Evolutionary conservation across 148 eudicot species (phyloP).

Genomic region (Camellia granthamiana): DNA sequence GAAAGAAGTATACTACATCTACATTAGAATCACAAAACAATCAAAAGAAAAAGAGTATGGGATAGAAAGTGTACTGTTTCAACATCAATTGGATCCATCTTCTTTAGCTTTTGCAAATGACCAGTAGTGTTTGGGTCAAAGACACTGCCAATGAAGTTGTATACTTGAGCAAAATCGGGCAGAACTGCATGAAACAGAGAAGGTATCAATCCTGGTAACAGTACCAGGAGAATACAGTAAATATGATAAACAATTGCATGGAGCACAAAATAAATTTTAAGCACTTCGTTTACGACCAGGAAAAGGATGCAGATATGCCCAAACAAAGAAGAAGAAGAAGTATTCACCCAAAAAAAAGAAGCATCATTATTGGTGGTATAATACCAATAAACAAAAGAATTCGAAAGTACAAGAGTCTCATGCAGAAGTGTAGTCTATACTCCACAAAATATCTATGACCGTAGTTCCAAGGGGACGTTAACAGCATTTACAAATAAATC

Average conservation of each 20-base stretch:
- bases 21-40: neutral
- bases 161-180: constrained; percentile 95
- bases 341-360: no score
- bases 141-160: constrained; percentile 87
- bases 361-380: neutral
- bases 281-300: neutral
- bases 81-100: constrained; percentile 92
- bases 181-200: constrained; percentile 59
- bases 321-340: neutral
- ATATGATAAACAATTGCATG: neutral
- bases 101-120: constrained; percentile 68
- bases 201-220: constrained; percentile 1
- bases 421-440: neutral
- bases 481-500: neutral
- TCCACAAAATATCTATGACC: neutral
- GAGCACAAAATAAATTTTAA: neutral
- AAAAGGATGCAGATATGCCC: neutral
- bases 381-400: neutral
- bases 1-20: neutral
- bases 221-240: neutral
- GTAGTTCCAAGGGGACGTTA: neutral
- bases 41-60: neutral
- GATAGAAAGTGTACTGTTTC: constrained; percentile 61
- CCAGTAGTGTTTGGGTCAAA: constrained; percentile 73
- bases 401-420: neutral